These are phyloP conservation scores for Sanghuangporus sanghuang DNA, from an alignment of 1,284 basidiomycete species.

Conservation along the genomic window DNA sequence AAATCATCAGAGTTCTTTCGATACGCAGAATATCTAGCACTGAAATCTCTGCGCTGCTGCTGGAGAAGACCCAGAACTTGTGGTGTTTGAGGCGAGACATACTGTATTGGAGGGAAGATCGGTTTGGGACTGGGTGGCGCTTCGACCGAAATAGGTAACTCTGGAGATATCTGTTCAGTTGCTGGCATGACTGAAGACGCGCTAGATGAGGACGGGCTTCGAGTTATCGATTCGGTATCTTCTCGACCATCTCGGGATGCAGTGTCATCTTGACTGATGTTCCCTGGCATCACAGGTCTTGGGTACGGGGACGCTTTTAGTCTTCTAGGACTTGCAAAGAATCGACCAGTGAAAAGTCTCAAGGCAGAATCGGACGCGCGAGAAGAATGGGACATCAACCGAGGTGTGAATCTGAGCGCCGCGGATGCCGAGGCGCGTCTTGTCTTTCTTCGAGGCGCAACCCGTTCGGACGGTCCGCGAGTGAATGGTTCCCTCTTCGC, in stretches of 20 bases:
- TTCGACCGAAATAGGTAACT: neutral
- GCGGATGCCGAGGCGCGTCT: neutral
- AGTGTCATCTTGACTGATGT: neutral
- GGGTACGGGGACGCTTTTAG: neutral
- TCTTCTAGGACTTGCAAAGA: neutral
- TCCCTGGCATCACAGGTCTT: neutral
- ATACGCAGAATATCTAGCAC: neutral
- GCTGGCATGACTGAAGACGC: neutral
- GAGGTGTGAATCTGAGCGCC: neutral
- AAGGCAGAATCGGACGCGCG: neutral
- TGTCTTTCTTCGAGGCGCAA: neutral
- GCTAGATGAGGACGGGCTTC: neutral
- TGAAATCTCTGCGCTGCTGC: neutral
- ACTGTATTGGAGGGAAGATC: neutral
- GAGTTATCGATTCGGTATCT: neutral
- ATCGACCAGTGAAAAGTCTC: neutral
- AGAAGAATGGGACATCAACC: neutral
- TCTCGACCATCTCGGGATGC: neutral
- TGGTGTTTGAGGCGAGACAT: neutral
- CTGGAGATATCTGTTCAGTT: neutral
- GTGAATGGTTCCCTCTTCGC: neutral
- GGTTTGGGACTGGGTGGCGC: neutral
- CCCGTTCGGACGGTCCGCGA: neutral
- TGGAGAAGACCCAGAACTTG: neutral
- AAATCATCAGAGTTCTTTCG: neutral